Evolutionary conservation across 495 filamentous ascomycete species (phyloP).

Genomic region (Penicillium soppii): DNA sequence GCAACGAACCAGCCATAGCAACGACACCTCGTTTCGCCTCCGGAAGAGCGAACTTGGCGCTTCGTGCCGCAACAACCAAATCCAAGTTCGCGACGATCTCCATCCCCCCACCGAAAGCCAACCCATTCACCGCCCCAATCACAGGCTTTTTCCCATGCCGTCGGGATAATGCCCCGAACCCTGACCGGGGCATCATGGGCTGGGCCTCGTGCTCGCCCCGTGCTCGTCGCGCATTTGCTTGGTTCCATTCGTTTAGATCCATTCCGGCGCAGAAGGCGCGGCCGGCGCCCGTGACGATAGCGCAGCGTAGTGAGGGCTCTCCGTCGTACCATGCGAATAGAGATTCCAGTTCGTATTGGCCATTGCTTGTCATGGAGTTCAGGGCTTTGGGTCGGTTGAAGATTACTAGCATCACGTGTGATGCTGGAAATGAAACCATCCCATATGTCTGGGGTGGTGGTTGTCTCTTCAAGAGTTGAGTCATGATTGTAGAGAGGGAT

Average conservation of each 20-base stretch:
- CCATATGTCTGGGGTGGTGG: constrained; percentile 11
- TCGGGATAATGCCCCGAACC: constrained; percentile 2
- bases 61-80: constrained; percentile 55
- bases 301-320: constrained; percentile 45
- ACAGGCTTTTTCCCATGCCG: constrained; percentile 49
- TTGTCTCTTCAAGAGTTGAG: constrained; percentile 10
- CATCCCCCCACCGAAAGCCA: constrained; percentile 69
- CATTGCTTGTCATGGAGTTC: constrained; percentile 40
- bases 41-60: constrained; percentile 56
- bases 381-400: constrained; percentile 37
- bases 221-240: constrained; percentile 10
- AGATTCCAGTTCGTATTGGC: constrained; percentile 42
- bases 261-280: constrained; percentile 43
- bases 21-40: constrained; percentile 66
- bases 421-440: constrained; percentile 27
- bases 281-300: constrained; percentile 48
- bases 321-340: constrained; percentile 48
- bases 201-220: constrained; percentile 6
- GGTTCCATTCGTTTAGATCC: constrained; percentile 34
- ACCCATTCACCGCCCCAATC: constrained; percentile 68
- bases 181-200: constrained; percentile 19
- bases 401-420: constrained; percentile 31
- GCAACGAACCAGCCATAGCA: constrained; percentile 65
- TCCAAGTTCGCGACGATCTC: constrained; percentile 69
- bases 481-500: background rate